Evolutionary conservation across 495 filamentous ascomycete species (phyloP), one percentile per base, ranked within the genome.

Genomic region (Penicillium simplicissimum): DNA sequence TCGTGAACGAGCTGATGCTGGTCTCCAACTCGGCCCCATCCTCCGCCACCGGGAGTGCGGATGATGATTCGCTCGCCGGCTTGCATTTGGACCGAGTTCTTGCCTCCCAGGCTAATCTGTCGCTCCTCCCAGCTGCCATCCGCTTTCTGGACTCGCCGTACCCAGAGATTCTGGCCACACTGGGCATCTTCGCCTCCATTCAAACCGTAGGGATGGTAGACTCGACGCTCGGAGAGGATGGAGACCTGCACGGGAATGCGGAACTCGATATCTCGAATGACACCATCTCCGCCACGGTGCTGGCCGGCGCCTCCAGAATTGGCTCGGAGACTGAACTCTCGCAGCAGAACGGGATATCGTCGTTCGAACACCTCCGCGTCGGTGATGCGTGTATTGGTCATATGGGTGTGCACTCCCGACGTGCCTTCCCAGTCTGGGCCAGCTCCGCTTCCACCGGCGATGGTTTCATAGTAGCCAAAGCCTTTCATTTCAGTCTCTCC

Each of bases 341-440:
- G 82, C n/a, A 97, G 78, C 7, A 96, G 67, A 1, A 96, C 89
- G 2, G 93, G 93, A 69, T 96, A 96, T 25, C 93, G 82, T 0
- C 92, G 80, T 74, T 97, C 93, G 69, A 97, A 93, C 7, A 96
- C 84, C 66, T 97, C 93, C 0, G 90, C 81, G 75, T 97, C 93
- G 2, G 93, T 97, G 73, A 97, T 96, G 9, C 93, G 84, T 6
- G 93, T 97, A 70, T 97, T 97, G 9, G 93, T 97, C 92, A 96
- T 96, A 74, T 97, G 93, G 21, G 85, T 88, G 71, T 97, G 93
- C 47, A 97, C 92, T 54, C 92, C 93, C 57, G 82, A 86, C 1
- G 90, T 92, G 40, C 93, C 93, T 58, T 93, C 83, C 93, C 93
- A 96, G 28, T 79, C 81, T 0, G 88, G 84, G 0, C 92, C 92